A percentile compares a stretch with the other conserved stretches of the same genome.
phyloP scores from a whole-genome alignment of 2,329 filamentous ascomycete species.

The Zymoseptoria crescenta region DNA sequence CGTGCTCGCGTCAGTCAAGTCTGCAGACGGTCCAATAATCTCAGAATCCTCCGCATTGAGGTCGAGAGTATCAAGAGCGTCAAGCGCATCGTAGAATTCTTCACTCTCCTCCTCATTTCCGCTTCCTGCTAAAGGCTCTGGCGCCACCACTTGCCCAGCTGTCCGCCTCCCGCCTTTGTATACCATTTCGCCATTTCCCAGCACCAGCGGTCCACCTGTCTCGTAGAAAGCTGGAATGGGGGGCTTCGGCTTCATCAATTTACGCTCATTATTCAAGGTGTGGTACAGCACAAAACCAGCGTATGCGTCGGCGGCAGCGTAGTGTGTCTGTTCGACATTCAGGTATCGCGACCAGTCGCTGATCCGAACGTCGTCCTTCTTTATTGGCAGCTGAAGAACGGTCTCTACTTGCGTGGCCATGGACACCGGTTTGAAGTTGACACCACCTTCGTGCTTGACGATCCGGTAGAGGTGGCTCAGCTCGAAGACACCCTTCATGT shows the following conservation, averaged over 20 bases:
- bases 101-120: conserved; percentile 28
- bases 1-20: not conserved
- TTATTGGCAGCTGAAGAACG: conserved; percentile 64
- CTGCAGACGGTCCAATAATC: not conserved
- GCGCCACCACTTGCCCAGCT: conserved; percentile 8
- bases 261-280: conserved; percentile 60
- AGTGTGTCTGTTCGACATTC: conserved; percentile 58
- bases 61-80: conserved; percentile 18
- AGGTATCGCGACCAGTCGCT: conserved; percentile 67
- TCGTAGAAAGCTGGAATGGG: conserved; percentile 64
- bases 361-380: conserved; percentile 64
- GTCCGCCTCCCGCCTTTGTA: conserved; percentile 6
- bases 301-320: conserved; percentile 76
- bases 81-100: conserved; percentile 28
- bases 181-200: conserved; percentile 38
- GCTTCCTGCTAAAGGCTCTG: conserved; percentile 8
- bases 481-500: conserved; percentile 64
- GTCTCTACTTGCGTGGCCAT: conserved; percentile 64
- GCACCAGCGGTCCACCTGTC: conserved; percentile 53
- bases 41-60: conserved; percentile 1
- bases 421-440: conserved; percentile 58
- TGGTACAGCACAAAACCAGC: conserved; percentile 67
- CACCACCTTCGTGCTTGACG: conserved; percentile 55
- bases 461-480: conserved; percentile 75
- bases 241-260: conserved; percentile 59